Conservation (phyloP, 2,329 filamentous ascomycete genomes). For the Xylaria sp. region DNA sequence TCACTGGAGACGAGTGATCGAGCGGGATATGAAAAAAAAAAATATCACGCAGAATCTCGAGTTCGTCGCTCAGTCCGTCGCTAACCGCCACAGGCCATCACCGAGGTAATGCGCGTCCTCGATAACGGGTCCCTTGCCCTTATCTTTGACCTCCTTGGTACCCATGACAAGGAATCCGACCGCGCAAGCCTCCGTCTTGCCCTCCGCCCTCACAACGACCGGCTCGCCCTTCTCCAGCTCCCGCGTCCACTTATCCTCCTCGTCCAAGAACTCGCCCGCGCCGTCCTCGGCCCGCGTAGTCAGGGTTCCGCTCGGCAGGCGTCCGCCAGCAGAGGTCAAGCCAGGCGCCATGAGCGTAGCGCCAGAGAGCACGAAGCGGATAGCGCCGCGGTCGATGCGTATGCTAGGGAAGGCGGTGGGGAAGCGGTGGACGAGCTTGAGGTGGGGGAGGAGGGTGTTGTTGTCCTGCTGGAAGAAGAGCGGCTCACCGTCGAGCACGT, state of each 20-base stretch:
- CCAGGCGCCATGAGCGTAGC: constrained; percentile 96
- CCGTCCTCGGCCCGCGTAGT: constrained; percentile 30
- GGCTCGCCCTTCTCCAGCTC: constrained; percentile 76
- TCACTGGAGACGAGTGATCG: not conserved
- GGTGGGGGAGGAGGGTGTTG: constrained; percentile 76
- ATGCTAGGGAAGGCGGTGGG: constrained; percentile 77
- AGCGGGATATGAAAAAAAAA: not conserved
- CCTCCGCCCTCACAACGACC: constrained; percentile 86
- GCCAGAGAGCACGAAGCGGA: constrained; percentile 90
- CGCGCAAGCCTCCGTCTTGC: constrained; percentile 85
- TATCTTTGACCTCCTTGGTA: constrained; percentile 86
- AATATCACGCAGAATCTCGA: not conserved
- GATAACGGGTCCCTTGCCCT: constrained; percentile 89
- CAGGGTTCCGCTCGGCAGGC: constrained; percentile 55
- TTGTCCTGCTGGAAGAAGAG: constrained; percentile 87
- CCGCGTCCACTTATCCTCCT: constrained; percentile 48
- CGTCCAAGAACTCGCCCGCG: constrained; percentile 21
- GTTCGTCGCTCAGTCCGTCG: constrained; percentile 9
- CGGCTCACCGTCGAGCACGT: constrained; percentile 70
- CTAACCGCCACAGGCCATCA: constrained; percentile 83
- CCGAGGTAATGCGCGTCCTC: constrained; percentile 92
- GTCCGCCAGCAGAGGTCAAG: constrained; percentile 74
- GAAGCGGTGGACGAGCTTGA: constrained; percentile 84
- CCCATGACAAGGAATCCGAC: constrained; percentile 79
- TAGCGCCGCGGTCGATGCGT: constrained; percentile 90